Conservation (phyloP, 75 land plant species). For the Azolla pinnata region DNA sequence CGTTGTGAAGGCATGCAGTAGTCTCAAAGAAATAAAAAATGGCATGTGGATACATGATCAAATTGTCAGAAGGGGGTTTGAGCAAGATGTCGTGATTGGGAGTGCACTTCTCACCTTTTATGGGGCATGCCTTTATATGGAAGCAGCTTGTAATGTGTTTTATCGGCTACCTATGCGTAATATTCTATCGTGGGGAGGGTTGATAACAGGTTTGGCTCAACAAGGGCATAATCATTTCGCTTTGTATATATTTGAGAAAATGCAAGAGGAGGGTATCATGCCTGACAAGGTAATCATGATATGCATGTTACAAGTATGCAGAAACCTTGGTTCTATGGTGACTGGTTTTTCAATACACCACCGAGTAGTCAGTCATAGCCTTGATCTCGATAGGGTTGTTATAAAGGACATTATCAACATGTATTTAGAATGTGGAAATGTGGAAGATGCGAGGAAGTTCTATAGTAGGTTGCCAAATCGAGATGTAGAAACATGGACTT, state of each 20-base stretch:
- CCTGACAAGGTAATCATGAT: neutral
- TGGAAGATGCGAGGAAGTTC: neutral
- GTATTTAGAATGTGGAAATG: neutral
- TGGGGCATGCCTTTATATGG: neutral
- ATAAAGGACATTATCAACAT: neutral
- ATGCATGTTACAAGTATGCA: neutral
- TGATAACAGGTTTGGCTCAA: neutral
- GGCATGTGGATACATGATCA: conserved; percentile 20
- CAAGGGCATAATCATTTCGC: neutral
- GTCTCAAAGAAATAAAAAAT: neutral
- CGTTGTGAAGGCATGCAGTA: conserved; percentile 11
- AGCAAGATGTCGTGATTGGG: conserved; percentile 12
- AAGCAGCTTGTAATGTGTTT: neutral
- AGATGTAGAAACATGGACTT: neutral
- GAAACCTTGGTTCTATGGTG: neutral
- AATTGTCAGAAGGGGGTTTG: neutral
- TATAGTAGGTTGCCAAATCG: neutral
- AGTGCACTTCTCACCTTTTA: neutral
- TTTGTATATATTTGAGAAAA: neutral
- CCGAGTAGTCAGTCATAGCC: neutral
- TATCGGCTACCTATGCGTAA: neutral
- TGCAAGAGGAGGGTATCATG: neutral
- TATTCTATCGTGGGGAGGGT: neutral
- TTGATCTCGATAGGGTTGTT: neutral
- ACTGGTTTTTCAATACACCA: neutral